Base-by-base conservation (phyloP, 2,329 filamentous ascomycete species). In the Penicillium sp. region DNA sequence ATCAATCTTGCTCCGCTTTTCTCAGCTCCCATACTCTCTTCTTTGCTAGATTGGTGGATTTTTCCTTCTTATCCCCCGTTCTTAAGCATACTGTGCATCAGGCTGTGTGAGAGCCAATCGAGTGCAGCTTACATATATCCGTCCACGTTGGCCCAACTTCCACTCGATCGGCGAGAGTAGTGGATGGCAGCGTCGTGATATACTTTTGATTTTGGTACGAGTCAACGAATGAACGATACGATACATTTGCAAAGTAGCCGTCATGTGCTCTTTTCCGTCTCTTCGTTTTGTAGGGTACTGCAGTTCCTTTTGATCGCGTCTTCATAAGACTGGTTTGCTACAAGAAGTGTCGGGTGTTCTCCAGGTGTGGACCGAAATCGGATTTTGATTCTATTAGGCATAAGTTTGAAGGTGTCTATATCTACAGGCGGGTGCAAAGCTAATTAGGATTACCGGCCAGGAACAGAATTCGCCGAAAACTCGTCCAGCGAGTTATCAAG, bases 161-260 rank as follows among this genome's bases (percentile, higher is more conserved):
- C n/a, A n/a, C n/a, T 45, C 20, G 42, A 25, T 22, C 10, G 11
- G 22, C 4, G 5, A 14, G 11, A 6, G 28, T 15, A 31, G 28
- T 15, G n/a, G 47, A 35, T 49, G 22, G 37, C 39, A 17, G 37
- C 57, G 55, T 43, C 41, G 54, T 54, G 55, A 63, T 64, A 50
- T 67, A 55, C 48, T 59, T 63, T 57, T 64, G 61, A 50, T 61
- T 69, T 64, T 67, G 47, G 67, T 65, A 73, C 58, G 71, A 73
- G 69, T 72, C 66, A 72, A 73, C 64, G 71, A 74, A 69, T 74
- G 70, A 74, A 73, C 65, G 71, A 73, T 39, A 73, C 60, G 56
- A 69, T 62, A 64, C 60, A 65, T 67, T 57, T 58, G 48, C 59
- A 55, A 48, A 15, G 49, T 39, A 34, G 52, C 39, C 37, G 14